Percentiles rank a stretch among this genome's conserved stretches.
phyloP scores from a whole-genome alignment of 176 grass and related monocot species.

The Puya raimondii region DNA sequence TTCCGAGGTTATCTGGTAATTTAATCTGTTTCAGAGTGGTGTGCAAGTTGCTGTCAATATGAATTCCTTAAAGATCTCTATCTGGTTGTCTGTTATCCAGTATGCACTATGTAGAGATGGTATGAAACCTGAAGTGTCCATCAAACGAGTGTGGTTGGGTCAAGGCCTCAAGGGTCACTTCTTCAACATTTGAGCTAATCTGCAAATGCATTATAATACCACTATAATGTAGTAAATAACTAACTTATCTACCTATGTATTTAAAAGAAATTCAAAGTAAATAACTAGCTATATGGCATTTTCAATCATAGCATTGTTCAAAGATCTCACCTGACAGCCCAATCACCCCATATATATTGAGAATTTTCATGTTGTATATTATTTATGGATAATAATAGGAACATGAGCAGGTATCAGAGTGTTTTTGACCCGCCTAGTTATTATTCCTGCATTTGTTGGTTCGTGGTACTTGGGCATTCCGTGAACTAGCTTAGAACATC shows the following conservation, averaged over 20 bases:
- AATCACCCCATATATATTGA: background rate
- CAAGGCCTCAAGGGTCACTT: too few relatives aligned
- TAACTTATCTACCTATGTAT: too few relatives aligned
- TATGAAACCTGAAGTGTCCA: background rate
- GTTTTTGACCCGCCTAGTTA: background rate
- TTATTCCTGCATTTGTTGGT: background rate
- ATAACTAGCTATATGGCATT: too few relatives aligned
- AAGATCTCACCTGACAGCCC: too few relatives aligned
- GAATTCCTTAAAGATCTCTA: background rate
- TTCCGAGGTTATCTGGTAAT: conserved; percentile 83
- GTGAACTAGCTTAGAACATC: background rate
- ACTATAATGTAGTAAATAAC: too few relatives aligned
- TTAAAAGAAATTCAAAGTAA: too few relatives aligned
- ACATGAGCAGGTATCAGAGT: background rate
- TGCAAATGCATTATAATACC: too few relatives aligned
- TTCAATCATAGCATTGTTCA: too few relatives aligned
- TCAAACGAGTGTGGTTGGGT: background rate
- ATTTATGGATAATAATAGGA: background rate
- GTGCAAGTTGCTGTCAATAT: background rate
- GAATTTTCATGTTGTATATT: background rate
- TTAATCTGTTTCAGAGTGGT: background rate
- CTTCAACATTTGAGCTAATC: too few relatives aligned
- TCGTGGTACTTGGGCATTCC: background rate
- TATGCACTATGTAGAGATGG: background rate
- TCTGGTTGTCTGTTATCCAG: background rate